phyloP scores from a whole-genome alignment of 345 rosid genomes.

The Populus euphratica region DNA sequence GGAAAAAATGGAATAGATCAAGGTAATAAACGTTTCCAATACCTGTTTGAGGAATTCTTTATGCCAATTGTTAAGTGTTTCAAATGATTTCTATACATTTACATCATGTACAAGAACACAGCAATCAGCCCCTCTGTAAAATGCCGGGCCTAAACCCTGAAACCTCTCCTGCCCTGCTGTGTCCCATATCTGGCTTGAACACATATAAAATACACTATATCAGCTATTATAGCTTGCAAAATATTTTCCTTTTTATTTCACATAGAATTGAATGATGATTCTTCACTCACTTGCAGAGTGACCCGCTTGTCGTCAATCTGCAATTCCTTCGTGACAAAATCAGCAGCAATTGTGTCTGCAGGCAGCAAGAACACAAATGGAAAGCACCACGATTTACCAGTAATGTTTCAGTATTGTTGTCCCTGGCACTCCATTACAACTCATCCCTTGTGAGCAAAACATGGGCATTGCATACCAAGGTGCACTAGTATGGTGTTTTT shows the following conservation, averaged over 20 bases:
- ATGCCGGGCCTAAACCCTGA: slow-evolving; percentile 78
- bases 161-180: slow-evolving; percentile 97
- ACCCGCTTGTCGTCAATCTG: slow-evolving; percentile 70
- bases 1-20: background rate
- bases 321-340: slow-evolving; percentile 82
- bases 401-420: background rate
- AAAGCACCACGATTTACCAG: background rate
- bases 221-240: background rate
- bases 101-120: slow-evolving; percentile 79
- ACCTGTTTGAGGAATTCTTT: slow-evolving; percentile 83
- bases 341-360: slow-evolving; percentile 70
- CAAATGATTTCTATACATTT: slow-evolving; percentile 53
- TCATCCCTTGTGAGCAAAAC: background rate
- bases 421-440: background rate
- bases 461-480: background rate
- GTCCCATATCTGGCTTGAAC: slow-evolving; percentile 69
- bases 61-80: slow-evolving; percentile 64
- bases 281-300: slow-evolving; percentile 66
- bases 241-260: background rate
- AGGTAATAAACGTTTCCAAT: background rate
- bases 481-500: too few relatives aligned
- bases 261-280: background rate
- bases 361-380: background rate
- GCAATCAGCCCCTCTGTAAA: slow-evolving; percentile 91
- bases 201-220: background rate